phyloP scores from a whole-genome alignment of 371 early-diverging fungal genomes.

The Dentiscutata heterogama region DNA sequence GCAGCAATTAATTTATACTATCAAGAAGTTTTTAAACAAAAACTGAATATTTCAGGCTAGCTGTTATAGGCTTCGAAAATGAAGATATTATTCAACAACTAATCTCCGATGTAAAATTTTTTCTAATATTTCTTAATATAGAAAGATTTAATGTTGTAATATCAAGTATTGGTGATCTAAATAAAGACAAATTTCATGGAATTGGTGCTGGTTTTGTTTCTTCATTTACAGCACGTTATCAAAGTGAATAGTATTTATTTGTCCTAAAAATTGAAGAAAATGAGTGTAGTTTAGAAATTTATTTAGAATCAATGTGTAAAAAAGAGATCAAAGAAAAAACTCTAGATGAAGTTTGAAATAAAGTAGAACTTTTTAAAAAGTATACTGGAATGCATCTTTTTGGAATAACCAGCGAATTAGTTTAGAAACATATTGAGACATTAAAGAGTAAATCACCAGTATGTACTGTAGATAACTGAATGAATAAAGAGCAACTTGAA shows the following conservation, averaged over 20 bases:
- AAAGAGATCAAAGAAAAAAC: background rate
- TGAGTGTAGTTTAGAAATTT: background rate
- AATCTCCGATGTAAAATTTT: too few species aligned
- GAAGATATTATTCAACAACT: too few species aligned
- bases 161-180: background rate
- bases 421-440: background rate
- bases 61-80: too few species aligned
- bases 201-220: background rate
- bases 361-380: background rate
- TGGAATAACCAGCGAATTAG: background rate
- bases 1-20: too few species aligned
- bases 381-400: background rate
- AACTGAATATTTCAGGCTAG: too few species aligned
- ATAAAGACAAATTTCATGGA: background rate
- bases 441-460: too few species aligned
- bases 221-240: conserved; percentile 1
- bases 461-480: background rate
- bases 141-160: background rate
- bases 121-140: background rate
- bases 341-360: background rate
- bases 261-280: background rate
- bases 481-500: background rate
- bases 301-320: background rate
- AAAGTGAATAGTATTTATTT: background rate
- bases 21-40: too few species aligned